Evolutionary conservation across 768 basidiomycete genomes (phyloP).

Genomic region (Gymnopilus junonius): DNA sequence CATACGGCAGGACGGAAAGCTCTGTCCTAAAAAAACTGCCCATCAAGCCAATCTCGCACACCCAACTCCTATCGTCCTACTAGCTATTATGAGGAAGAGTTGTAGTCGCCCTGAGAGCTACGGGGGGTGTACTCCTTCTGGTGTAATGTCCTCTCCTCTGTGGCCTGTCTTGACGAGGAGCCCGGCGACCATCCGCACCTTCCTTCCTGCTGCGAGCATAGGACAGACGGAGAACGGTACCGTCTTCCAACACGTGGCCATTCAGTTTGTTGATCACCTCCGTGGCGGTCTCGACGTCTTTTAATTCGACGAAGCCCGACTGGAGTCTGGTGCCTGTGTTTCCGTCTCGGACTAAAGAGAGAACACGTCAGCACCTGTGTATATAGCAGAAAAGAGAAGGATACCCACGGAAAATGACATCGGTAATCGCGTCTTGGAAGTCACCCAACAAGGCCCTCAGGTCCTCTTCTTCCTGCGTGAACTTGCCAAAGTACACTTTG

Average conservation of each 20-base stretch:
- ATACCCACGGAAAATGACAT: slow-evolving; percentile 35
- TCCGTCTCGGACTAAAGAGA: slow-evolving; percentile 34
- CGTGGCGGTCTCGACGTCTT: slow-evolving; percentile 45
- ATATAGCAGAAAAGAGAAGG: neutral
- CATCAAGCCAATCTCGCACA: neutral
- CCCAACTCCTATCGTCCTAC: neutral
- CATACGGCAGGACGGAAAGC: neutral
- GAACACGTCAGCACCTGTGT: neutral
- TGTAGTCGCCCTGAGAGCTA: neutral
- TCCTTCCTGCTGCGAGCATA: slow-evolving; percentile 38
- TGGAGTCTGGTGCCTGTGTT: slow-evolving; percentile 32
- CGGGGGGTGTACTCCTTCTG: neutral
- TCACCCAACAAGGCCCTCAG: slow-evolving; percentile 28
- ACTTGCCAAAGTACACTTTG: slow-evolving; percentile 37
- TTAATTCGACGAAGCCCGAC: slow-evolving; percentile 60
- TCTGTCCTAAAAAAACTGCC: neutral
- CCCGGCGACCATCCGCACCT: neutral
- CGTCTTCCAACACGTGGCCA: slow-evolving; percentile 38
- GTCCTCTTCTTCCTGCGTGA: slow-evolving; percentile 24
- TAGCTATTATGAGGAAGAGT: neutral
- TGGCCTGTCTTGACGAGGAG: neutral
- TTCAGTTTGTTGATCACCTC: slow-evolving; percentile 50
- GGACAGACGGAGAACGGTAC: slow-evolving; percentile 40
- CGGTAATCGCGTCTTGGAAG: slow-evolving; percentile 32
- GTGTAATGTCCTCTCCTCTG: neutral